Evolutionary conservation across 768 basidiomycete genomes (phyloP), one percentile per base, ranked within the genome.

Genomic region (Xanthoconium purpureum): DNA sequence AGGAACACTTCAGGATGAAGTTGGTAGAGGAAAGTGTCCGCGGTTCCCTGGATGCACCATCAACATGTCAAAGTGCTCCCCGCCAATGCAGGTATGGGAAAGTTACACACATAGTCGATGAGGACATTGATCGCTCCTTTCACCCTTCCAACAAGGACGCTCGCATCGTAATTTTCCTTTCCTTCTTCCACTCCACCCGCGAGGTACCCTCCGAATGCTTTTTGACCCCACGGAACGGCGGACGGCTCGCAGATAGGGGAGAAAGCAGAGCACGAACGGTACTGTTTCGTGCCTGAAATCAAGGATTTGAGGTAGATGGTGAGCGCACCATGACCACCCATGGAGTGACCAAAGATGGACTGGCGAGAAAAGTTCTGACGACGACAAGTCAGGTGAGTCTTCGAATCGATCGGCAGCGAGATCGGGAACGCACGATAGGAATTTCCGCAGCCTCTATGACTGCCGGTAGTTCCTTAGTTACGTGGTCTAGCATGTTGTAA

Each of bases 291-390:
- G 55, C 81, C 77, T 30, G 73, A 59, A 30, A 72, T 54, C 48
- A 76, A 69, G 33, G 91, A 87, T 52, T 84, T 78, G 44, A 98
- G 85, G 73, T 98, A 98, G 38, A 98, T 74, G 15, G 89, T 89
- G 29, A 99, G 80, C 13, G 97, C 94, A 9, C 97, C 97, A 67
- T 97, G 94, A 2, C 97, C 97, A 55, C 91, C 93, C 97, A 98
- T 99, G 44, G 91, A 94, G 73, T 99, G 97, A 11, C 97, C 97
- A 66, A 93, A 89, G 65, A 98, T 87, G 20, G 93, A 94, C 67
- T 91, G 85, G 49, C 89, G 84, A 33, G 76, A 79, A 62, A 87
- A 80, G 76, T 98, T 93, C 92, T 94, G 63, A 28, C 6, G 63
- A 28, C 6, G 8, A 35, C n/a, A 32, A 40, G 20, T 24, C 32